Conservation (phyloP, 2,329 filamentous ascomycete species). For the Alternaria alternata region DNA sequence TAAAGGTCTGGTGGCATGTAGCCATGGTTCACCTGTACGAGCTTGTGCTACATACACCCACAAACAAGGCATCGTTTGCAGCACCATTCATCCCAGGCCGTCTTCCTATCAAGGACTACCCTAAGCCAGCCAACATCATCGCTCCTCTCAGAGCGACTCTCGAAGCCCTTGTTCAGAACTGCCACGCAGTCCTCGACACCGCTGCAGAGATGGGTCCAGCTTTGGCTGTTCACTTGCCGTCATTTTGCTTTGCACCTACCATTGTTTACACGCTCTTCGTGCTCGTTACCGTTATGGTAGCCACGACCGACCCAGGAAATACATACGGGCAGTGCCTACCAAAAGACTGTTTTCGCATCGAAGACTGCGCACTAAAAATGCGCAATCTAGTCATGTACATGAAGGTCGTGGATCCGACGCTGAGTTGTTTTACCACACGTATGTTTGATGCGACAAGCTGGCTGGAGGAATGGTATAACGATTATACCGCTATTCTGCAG, state of each 20-base stretch:
- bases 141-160: slow-evolving; percentile 26
- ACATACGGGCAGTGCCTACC: slow-evolving; percentile 33
- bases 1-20: slow-evolving; percentile 37
- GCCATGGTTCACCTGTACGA: slow-evolving; percentile 37
- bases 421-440: slow-evolving; percentile 38
- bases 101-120: slow-evolving; percentile 37
- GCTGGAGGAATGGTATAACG: slow-evolving; percentile 37
- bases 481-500: slow-evolving; percentile 32
- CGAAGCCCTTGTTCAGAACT: slow-evolving; percentile 28
- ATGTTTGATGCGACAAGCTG: slow-evolving; percentile 38
- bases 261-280: slow-evolving; percentile 36
- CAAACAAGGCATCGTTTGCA: slow-evolving; percentile 37
- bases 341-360: slow-evolving; percentile 29
- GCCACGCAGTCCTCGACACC: slow-evolving; percentile 34
- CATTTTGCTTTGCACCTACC: slow-evolving; percentile 35
- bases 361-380: slow-evolving; percentile 30
- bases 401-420: slow-evolving; percentile 30
- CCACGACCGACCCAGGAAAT: slow-evolving; percentile 32
- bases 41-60: slow-evolving; percentile 34
- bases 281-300: slow-evolving; percentile 33
- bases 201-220: slow-evolving; percentile 33
- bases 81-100: slow-evolving; percentile 38
- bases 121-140: slow-evolving; percentile 29
- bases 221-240: slow-evolving; percentile 31
- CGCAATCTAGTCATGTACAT: slow-evolving; percentile 23